These are phyloP conservation scores for Dryas integrifolia DNA, from an alignment of 331 rosid genomes.

Conservation along the genomic window DNA sequence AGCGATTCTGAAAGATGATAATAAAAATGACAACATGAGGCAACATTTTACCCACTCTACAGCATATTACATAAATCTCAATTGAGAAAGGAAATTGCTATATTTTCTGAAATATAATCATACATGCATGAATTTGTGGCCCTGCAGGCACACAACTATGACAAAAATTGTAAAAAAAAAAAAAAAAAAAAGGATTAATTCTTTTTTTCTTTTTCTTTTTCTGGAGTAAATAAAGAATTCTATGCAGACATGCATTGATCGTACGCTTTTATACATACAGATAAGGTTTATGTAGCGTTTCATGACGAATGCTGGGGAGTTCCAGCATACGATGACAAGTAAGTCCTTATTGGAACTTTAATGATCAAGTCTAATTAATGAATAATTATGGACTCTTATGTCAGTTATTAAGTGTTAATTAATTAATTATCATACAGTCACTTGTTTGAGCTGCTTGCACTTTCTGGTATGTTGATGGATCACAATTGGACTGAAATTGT, in stretches of 20 bases:
- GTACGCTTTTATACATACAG: conserved; percentile 34
- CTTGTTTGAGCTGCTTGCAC: conserved; percentile 91
- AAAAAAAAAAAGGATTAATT: background rate
- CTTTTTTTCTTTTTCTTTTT: background rate
- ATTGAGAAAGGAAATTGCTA: background rate
- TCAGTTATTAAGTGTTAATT: background rate
- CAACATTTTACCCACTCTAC: background rate
- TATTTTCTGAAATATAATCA: background rate
- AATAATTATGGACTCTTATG: background rate
- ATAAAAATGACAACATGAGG: conserved; percentile 1
- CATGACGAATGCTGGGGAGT: conserved; percentile 99
- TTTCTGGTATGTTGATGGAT: conserved; percentile 95
- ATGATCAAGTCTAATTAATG: background rate
- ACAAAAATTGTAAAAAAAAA: background rate
- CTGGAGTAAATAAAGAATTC: background rate
- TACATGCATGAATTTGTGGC: no score
- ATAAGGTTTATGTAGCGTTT: conserved; percentile 71
- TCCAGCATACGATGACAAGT: conserved; percentile 98
- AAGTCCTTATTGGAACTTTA: conserved; percentile 20
- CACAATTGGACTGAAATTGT: conserved; percentile 98
- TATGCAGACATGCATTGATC: conserved; percentile 8
- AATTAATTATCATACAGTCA: conserved; percentile 49
- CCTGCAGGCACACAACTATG: no score
- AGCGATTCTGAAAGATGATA: background rate
- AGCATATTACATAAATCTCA: background rate